Evolutionary conservation across 1,284 basidiomycete species (phyloP), one percentile per base, ranked within the genome.

Genomic region (Naganishia albida): DNA sequence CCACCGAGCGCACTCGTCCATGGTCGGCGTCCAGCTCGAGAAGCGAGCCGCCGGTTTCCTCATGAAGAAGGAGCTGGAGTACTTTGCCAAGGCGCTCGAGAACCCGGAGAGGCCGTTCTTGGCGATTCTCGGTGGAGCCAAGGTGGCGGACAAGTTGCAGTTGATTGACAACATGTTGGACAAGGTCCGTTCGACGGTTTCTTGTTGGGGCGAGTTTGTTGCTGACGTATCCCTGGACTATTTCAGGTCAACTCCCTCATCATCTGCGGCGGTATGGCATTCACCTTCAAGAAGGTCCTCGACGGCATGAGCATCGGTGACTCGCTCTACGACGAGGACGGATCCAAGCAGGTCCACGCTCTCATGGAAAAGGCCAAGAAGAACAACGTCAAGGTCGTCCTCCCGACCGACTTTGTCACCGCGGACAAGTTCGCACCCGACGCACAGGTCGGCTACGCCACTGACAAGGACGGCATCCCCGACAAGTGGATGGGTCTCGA

Each of bases 131-230:
- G 96, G 96, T 74, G 95, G 95, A 78, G 95, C 95, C 66, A 99
- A 99, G 83, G 93, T 99, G 56, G 95, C 93, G 40, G 95, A 99
- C 82, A 99, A 99, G 84, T 97, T 99, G 74, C 91, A 94, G 80
- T 84, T 99, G 67, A 99, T 99, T 77, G 95, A 99, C 76, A 97
- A 97, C 83, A 91, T 99, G 90, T 85, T 99, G 70, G 94, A 98
- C 84, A 96, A 98, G 86, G 91, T 88, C 56, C 39, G 72, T 59
- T 28, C 23, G 34, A 13, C 13, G 26, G 23, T 26, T 3, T 0
- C 20, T 57, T 18, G 54, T 25, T 28, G 38, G 26, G 62, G 34
- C 63, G 34, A 63, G 52, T 23, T 68, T 50, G 65, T 51, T 54
- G 18, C 48, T 50, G 13, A 50, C 10, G 25, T 50, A 16, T 50